A percentile compares a stretch with the other conserved stretches of the same genome.
phyloP scores from a whole-genome alignment of 805 yeast genomes.

The Wickerhamomyces chambardii region DNA sequence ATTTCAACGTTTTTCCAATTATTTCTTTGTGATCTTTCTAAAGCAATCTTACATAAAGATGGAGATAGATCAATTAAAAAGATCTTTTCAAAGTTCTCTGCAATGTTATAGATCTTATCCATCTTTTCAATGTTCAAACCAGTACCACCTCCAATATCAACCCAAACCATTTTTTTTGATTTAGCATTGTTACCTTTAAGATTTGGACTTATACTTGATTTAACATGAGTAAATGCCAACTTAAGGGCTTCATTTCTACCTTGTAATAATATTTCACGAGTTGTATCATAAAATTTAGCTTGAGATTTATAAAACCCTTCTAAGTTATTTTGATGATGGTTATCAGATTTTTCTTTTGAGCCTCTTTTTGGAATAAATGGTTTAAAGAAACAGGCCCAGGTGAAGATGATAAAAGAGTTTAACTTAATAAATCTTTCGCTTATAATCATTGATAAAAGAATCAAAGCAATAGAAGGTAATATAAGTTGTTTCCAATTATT shows the following conservation, averaged over 20 bases:
- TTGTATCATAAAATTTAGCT: constrained; percentile 68
- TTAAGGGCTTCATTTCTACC: constrained; percentile 62
- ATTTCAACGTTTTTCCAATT: constrained; percentile 57
- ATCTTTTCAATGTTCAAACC: constrained; percentile 76
- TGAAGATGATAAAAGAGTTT: too few species aligned
- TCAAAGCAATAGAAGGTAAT: too few species aligned
- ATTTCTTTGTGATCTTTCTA: constrained; percentile 37
- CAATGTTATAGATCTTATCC: constrained; percentile 33
- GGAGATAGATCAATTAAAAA: constrained; percentile 73
- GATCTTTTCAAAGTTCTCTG: constrained; percentile 47
- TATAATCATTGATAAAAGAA: too few species aligned
- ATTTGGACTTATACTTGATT: too few species aligned
- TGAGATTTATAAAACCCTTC: constrained; percentile 71
- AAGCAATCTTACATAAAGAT: constrained; percentile 67
- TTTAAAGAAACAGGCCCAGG: constrained; percentile 26
- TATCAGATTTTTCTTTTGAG: constrained; percentile 14
- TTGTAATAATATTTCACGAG: constrained; percentile 55
- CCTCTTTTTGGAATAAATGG: constrained; percentile 22
- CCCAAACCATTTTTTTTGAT: constrained; percentile 48
- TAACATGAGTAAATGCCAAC: constrained; percentile 49
- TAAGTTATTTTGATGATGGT: constrained; percentile 21
- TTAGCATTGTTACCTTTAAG: too few species aligned
- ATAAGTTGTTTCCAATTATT: not conserved
- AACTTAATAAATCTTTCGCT: too few species aligned
- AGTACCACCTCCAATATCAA: constrained; percentile 84